Conservation (phyloP, 2,329 filamentous ascomycete genomes). For the Elsinoe ampelina region DNA sequence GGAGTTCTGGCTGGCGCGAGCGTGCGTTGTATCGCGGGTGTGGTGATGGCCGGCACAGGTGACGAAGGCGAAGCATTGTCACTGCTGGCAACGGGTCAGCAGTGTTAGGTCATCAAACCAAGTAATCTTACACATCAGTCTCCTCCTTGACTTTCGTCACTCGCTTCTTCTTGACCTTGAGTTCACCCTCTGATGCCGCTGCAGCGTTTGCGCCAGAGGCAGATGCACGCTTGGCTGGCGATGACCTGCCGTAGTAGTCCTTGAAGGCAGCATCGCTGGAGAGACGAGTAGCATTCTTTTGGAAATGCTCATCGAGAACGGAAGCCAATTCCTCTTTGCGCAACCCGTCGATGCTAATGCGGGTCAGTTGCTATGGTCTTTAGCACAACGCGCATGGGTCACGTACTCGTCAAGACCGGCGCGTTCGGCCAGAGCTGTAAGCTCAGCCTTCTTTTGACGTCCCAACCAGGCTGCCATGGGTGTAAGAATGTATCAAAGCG, state of each 20-base stretch:
- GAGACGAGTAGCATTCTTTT: slow-evolving; percentile 57
- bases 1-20: slow-evolving; percentile 21
- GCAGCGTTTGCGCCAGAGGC: slow-evolving; percentile 18
- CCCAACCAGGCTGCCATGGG: slow-evolving; percentile 67
- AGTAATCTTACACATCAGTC: slow-evolving; percentile 22
- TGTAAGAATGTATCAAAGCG: slow-evolving; percentile 29
- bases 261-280: slow-evolving; percentile 54
- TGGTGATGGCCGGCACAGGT: slow-evolving; percentile 34
- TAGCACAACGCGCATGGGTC: slow-evolving; percentile 6
- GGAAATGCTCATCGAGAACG: slow-evolving; percentile 63
- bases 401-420: slow-evolving; percentile 66
- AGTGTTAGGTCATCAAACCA: background rate
- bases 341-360: slow-evolving; percentile 11
- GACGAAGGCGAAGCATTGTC: slow-evolving; percentile 30
- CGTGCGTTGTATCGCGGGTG: slow-evolving; percentile 25
- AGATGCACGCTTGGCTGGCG: slow-evolving; percentile 39
- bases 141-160: slow-evolving; percentile 30
- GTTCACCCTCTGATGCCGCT: slow-evolving; percentile 20
- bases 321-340: slow-evolving; percentile 67
- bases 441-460: slow-evolving; percentile 72
- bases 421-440: slow-evolving; percentile 62
- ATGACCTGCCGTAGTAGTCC: slow-evolving; percentile 65
- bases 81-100: slow-evolving; percentile 9
- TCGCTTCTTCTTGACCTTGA: slow-evolving; percentile 25
- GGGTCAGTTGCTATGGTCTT: slow-evolving; percentile 3